These are phyloP conservation scores for Paraphaeosphaeria minitans DNA, from an alignment of 2,329 filamentous ascomycete genomes.

Conservation along the genomic window DNA sequence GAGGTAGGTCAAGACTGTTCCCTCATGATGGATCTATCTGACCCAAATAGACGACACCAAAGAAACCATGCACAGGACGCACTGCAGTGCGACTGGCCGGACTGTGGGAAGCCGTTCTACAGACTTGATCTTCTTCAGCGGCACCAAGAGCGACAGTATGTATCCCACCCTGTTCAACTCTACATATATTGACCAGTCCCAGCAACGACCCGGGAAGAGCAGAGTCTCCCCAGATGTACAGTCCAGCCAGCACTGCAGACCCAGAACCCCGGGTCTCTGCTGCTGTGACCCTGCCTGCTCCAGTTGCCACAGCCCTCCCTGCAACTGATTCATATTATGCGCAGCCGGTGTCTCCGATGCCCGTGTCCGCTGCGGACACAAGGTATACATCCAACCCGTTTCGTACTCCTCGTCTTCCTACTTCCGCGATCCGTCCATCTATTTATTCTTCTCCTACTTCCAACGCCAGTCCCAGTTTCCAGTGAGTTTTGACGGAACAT, in stretches of 20 bases:
- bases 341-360: conserved; percentile 30
- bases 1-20: conserved; percentile 36
- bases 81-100: conserved; percentile 47
- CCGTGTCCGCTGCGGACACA: conserved; percentile 33
- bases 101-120: conserved; percentile 52
- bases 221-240: conserved; percentile 30
- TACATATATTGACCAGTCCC: conserved; percentile 21
- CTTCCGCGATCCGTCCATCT: conserved; percentile 34
- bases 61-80: conserved; percentile 53
- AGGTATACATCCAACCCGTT: conserved; percentile 46
- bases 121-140: conserved; percentile 52
- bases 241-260: conserved; percentile 33
- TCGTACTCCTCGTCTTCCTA: conserved; percentile 45
- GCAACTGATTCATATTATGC: conserved; percentile 24
- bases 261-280: conserved; percentile 21
- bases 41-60: conserved; percentile 49
- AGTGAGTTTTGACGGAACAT: conserved; percentile 45
- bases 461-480: conserved; percentile 31
- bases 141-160: conserved; percentile 54
- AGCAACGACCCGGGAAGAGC: conserved; percentile 36
- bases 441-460: conserved; percentile 38
- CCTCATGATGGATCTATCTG: background rate
- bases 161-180: conserved; percentile 1
- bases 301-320: conserved; percentile 21
- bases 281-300: conserved; percentile 21